Evolutionary conservation across 2,329 filamentous ascomycete species (phyloP).

Genomic region (Fusarium xylarioides): DNA sequence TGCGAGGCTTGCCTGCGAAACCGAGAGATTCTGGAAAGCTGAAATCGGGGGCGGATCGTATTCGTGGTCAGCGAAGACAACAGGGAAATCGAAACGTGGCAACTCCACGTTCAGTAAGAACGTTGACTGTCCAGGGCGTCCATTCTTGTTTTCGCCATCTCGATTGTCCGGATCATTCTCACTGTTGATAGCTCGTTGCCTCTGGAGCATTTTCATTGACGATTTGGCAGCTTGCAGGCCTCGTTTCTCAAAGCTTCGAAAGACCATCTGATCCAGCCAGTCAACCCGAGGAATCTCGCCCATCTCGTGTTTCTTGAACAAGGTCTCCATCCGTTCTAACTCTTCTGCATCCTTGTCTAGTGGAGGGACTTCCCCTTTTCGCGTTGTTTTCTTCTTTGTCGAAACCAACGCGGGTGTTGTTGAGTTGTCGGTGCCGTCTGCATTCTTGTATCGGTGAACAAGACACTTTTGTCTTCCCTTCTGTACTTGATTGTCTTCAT

Average conservation of each 20-base stretch:
- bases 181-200: conserved; percentile 53
- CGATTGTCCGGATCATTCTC: conserved; percentile 46
- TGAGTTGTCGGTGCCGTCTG: conserved; percentile 84
- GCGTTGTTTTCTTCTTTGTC: conserved; percentile 61
- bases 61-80: conserved; percentile 94
- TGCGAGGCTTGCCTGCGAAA: conserved; percentile 72
- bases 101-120: conserved; percentile 92
- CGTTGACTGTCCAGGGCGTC: conserved; percentile 60
- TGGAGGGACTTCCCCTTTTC: conserved; percentile 58
- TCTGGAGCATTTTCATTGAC: conserved; percentile 67
- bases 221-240: conserved; percentile 71
- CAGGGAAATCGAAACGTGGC: conserved; percentile 92
- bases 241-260: conserved; percentile 85
- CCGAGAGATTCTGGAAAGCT: conserved; percentile 67
- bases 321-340: conserved; percentile 84
- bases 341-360: conserved; percentile 82
- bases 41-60: conserved; percentile 88
- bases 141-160: conserved; percentile 52
- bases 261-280: conserved; percentile 96
- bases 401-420: conserved; percentile 76
- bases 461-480: conserved; percentile 94
- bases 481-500: conserved; percentile 87
- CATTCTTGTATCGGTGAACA: conserved; percentile 81
- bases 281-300: conserved; percentile 92
- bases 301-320: conserved; percentile 99